Conservation (phyloP, 768 basidiomycete genomes). For the Nidularia sp. region DNA sequence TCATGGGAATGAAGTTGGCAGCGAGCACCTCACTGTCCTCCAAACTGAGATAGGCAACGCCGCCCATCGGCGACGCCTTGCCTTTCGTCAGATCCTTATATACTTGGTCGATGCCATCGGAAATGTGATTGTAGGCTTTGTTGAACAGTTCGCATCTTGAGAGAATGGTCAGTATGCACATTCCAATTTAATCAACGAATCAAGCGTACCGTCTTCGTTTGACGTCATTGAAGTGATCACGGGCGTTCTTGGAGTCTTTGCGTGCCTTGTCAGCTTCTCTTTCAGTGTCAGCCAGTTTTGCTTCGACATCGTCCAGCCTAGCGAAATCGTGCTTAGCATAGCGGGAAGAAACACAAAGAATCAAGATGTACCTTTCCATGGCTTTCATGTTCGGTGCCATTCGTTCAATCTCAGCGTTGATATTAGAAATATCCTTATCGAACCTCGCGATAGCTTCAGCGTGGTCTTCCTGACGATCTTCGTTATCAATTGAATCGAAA, state of each 20-base stretch:
- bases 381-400: slow-evolving; percentile 99
- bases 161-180: not conserved
- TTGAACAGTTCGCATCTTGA: slow-evolving; percentile 79
- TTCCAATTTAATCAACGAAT: not conserved
- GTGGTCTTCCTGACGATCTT: slow-evolving; percentile 68
- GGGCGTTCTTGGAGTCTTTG: slow-evolving; percentile 84
- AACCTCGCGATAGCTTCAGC: slow-evolving; percentile 65
- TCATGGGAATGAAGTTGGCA: not conserved
- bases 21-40: slow-evolving; percentile 86
- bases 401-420: slow-evolving; percentile 78
- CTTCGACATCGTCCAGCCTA: slow-evolving; percentile 81
- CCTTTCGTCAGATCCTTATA: slow-evolving; percentile 99
- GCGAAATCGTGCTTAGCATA: not conserved
- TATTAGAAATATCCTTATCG: slow-evolving; percentile 66
- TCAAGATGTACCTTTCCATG: slow-evolving; percentile 65
- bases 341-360: not conserved
- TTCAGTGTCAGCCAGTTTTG: slow-evolving; percentile 84
- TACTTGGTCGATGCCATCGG: slow-evolving; percentile 89
- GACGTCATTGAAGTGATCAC: slow-evolving; percentile 87
- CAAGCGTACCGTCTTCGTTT: slow-evolving; percentile 67
- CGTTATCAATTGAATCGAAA: slow-evolving; percentile 70
- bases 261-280: slow-evolving; percentile 89
- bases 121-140: slow-evolving; percentile 94
- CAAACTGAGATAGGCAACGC: slow-evolving; percentile 92
- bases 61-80: slow-evolving; percentile 89